Conservation (phyloP, 441 rosid species). For the Eutrema salsugineum region DNA sequence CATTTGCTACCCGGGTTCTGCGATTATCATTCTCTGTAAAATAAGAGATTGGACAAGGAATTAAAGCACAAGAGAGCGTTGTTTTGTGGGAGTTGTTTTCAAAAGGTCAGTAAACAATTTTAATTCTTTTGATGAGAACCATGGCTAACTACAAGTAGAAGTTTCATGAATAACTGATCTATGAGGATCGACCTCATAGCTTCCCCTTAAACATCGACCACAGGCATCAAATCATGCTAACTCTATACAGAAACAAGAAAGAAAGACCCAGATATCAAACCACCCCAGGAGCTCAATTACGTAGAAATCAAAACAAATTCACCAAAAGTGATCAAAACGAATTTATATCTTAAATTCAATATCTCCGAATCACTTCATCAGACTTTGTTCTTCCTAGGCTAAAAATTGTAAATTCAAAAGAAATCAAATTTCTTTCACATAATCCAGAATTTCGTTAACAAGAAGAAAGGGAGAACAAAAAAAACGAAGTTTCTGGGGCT, state of each 20-base stretch:
- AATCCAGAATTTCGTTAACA: neutral
- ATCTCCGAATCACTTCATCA: neutral
- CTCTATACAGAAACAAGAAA: too few species aligned
- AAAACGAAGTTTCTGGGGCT: neutral
- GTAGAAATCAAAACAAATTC: neutral
- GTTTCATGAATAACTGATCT: too few species aligned
- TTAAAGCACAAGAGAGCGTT: neutral
- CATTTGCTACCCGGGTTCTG: constrained; percentile 92
- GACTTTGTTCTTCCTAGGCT: neutral
- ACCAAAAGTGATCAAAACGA: neutral
- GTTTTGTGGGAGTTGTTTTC: neutral
- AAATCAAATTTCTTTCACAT: neutral
- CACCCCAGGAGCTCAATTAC: neutral
- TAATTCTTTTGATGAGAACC: too few species aligned
- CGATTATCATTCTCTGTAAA: constrained; percentile 84
- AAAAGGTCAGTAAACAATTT: too few species aligned
- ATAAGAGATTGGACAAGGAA: constrained; percentile 9
- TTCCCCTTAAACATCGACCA: too few species aligned
- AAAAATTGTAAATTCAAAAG: neutral
- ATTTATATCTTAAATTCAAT: neutral
- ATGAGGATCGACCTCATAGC: too few species aligned
- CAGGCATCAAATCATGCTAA: too few species aligned
- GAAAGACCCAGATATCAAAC: too few species aligned
- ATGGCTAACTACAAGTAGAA: too few species aligned
- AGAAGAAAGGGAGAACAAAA: neutral